Conservation (phyloP, 148 eudicot species). For the Chenopodium suecicum region DNA sequence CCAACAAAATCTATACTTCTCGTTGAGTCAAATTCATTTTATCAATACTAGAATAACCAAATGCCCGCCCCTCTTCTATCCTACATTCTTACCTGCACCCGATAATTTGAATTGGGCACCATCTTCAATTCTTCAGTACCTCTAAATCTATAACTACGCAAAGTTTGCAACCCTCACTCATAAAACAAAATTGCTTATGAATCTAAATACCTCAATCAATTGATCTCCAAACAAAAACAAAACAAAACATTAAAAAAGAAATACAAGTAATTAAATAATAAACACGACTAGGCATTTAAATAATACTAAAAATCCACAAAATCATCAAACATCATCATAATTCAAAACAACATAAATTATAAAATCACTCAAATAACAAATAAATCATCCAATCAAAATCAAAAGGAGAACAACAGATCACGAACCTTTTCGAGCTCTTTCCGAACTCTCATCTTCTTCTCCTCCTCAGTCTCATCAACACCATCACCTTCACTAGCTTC, state of each 20-base stretch:
- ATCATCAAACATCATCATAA: not conserved
- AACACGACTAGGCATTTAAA: not conserved
- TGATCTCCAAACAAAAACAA: not conserved
- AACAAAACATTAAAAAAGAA: not conserved
- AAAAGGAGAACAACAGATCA: not conserved
- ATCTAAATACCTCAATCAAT: not conserved
- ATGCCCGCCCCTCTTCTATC: not conserved
- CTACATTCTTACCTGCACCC: too few species aligned
- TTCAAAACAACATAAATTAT: not conserved
- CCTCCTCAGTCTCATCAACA: conserved; percentile 67
- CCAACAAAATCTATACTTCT: not conserved
- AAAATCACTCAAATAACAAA: not conserved
- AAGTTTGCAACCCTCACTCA: too few species aligned
- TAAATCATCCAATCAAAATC: not conserved
- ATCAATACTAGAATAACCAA: not conserved
- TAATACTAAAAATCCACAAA: not conserved
- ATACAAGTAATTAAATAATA: not conserved
- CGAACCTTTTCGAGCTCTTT: conserved; percentile 85
- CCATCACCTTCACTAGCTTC: conserved; percentile 40
- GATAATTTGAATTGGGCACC: not conserved
- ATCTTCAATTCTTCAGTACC: not conserved
- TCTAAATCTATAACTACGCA: too few species aligned
- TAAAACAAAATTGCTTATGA: not conserved
- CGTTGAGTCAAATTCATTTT: not conserved
- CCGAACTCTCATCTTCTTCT: conserved; percentile 77